These are phyloP conservation scores for Tilletia indica DNA, from an alignment of 1,284 basidiomycete species.

Conservation along the genomic window DNA sequence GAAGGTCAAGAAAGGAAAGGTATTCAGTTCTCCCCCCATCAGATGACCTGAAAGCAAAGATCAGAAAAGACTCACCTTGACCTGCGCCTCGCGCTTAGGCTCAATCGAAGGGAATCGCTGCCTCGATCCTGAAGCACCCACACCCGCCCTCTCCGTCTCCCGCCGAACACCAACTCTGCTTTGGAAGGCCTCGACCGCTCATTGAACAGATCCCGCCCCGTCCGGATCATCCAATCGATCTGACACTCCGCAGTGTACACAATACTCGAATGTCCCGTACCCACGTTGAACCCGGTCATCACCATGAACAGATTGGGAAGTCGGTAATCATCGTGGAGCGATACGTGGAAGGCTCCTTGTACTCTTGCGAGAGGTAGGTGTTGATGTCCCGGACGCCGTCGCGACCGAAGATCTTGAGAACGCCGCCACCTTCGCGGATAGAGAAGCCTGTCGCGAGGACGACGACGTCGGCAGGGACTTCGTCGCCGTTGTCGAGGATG, in stretches of 20 bases:
- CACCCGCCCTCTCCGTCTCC: neutral
- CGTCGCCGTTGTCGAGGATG: conserved; percentile 27
- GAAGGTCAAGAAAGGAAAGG: too few relatives aligned
- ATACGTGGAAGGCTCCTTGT: conserved; percentile 31
- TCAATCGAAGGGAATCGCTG: conserved; percentile 24
- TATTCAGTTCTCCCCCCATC: neutral
- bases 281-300: conserved; percentile 44
- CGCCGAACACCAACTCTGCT: neutral
- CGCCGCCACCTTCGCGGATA: conserved; percentile 26
- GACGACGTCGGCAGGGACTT: conserved; percentile 33
- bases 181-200: neutral
- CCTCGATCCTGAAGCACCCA: conserved; percentile 9
- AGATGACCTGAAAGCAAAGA: neutral
- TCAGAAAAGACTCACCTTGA: conserved; percentile 19
- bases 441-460: conserved; percentile 36
- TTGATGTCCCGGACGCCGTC: conserved; percentile 25
- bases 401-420: conserved; percentile 29
- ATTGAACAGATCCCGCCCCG: conserved; percentile 26
- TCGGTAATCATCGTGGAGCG: conserved; percentile 39
- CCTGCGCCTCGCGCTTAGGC: conserved; percentile 26
- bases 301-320: conserved; percentile 53
- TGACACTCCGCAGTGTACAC: conserved; percentile 24
- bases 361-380: conserved; percentile 28
- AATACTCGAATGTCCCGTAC: conserved; percentile 42
- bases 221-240: conserved; percentile 25